Percentiles rank a stretch among this genome's conserved stretches.
phyloP scores from a whole-genome alignment of 495 filamentous ascomycete species.

The Daldinia bambusicola region DNA sequence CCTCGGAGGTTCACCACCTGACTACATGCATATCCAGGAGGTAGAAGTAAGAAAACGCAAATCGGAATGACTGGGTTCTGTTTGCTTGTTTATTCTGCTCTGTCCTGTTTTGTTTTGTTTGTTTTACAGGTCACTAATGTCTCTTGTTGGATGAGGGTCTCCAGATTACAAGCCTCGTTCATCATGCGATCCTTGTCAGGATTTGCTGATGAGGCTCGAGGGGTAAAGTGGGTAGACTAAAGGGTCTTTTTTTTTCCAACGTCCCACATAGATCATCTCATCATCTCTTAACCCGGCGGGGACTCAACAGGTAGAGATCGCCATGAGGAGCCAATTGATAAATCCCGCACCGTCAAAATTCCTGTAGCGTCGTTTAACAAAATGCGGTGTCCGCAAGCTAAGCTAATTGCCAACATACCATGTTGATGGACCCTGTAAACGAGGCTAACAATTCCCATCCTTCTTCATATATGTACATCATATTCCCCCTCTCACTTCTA shows the following conservation, averaged over 20 bases:
- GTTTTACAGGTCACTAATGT: background rate
- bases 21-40: background rate
- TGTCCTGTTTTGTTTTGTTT: too few relatives aligned
- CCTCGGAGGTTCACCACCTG: background rate
- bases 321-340: background rate
- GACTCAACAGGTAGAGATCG: background rate
- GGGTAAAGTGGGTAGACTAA: slow-evolving; percentile 1
- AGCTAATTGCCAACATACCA: slow-evolving; percentile 7
- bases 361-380: background rate
- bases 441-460: slow-evolving; percentile 9
- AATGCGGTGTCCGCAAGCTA: slow-evolving; percentile 8
- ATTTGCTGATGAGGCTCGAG: slow-evolving; percentile 5
- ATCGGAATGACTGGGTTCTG: background rate
- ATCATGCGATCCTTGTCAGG: background rate
- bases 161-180: background rate
- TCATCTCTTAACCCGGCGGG: slow-evolving; percentile 1
- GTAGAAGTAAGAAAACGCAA: background rate
- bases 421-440: slow-evolving; percentile 7
- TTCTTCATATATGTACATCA: slow-evolving; percentile 11
- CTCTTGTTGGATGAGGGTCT: background rate
- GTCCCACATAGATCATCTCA: slow-evolving; percentile 10
- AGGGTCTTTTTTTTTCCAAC: background rate
- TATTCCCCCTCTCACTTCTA: background rate
- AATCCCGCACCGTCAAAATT: slow-evolving; percentile 9
- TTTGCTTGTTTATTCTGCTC: background rate